Percentiles rank a stretch among this genome's conserved stretches.
Conservation (phyloP, 768 basidiomycete genomes). For the Collybia sordida region DNA sequence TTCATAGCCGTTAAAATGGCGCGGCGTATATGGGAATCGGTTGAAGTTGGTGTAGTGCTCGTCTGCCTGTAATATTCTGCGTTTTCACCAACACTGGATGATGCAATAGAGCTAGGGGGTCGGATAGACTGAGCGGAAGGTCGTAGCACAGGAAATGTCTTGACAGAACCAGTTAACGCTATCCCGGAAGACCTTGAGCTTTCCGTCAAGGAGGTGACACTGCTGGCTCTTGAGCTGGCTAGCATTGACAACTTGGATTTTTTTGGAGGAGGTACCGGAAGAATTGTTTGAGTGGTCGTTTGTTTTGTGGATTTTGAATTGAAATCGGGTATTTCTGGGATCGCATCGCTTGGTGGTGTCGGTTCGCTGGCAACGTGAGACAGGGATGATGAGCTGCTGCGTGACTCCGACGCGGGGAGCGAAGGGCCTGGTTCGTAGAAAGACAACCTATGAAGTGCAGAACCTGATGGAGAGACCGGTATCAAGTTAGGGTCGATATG, state of each 20-base stretch:
- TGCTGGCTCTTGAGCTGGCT: conserved; percentile 63
- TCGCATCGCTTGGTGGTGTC: conserved; percentile 44
- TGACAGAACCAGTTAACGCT: conserved; percentile 57
- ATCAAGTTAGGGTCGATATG: conserved; percentile 55
- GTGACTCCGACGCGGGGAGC: conserved; percentile 42
- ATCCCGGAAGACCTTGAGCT: conserved; percentile 58
- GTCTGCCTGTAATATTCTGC: conserved; percentile 13
- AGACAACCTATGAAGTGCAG: conserved; percentile 63
- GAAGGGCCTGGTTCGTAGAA: conserved; percentile 59
- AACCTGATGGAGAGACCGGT: conserved; percentile 64
- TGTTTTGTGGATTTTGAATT: conserved; percentile 41
- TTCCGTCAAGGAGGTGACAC: conserved; percentile 39
- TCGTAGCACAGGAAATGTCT: conserved; percentile 70
- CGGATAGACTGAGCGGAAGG: conserved; percentile 60
- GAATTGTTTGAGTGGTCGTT: neutral
- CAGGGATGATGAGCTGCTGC: conserved; percentile 34
- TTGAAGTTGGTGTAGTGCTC: conserved; percentile 40
- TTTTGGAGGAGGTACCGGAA: conserved; percentile 27
- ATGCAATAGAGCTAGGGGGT: conserved; percentile 34
- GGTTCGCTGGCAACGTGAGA: conserved; percentile 41
- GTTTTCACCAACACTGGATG: conserved; percentile 19
- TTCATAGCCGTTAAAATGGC: conserved; percentile 71
- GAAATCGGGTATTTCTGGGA: conserved; percentile 57
- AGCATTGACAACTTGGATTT: conserved; percentile 71
- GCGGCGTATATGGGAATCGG: conserved; percentile 58